phyloP scores from a whole-genome alignment of 371 early-diverging fungal species.

The Mortierella sp. region DNA sequence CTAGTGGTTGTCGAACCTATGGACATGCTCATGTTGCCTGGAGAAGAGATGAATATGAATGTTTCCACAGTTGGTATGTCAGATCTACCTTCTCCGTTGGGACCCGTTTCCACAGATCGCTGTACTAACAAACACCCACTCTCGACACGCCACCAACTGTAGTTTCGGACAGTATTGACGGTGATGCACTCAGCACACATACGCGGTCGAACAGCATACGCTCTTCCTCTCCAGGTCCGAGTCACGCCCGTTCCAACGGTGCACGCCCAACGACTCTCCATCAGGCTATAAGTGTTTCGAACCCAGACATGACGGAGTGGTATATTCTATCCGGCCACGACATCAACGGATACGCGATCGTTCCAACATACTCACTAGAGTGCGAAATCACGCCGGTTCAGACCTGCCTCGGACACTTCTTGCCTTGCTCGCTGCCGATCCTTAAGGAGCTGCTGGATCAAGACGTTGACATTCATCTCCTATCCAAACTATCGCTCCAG shows the following conservation, averaged over 20 bases:
- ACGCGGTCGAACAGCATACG: conserved; percentile 40
- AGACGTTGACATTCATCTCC: conserved; percentile 24
- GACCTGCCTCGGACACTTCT: conserved; percentile 42
- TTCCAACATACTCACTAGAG: conserved; percentile 50
- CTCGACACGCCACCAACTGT: no score
- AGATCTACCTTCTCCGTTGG: no score
- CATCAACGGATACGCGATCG: conserved; percentile 46
- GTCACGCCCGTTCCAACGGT: conserved; percentile 14
- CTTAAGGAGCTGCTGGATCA: conserved; percentile 49
- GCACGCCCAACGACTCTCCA: conserved; percentile 41
- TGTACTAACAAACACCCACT: no score
- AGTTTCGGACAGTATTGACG: conserved; percentile 54
- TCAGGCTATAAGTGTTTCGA: conserved; percentile 51
- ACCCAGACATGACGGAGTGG: conserved; percentile 56
- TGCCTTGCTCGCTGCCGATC: conserved; percentile 42
- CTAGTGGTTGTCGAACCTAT: conserved; percentile 53
- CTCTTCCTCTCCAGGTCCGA: conserved; percentile 32
- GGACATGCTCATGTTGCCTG: conserved; percentile 54
- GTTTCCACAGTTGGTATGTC: conserved; percentile 46
- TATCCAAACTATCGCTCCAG: conserved; percentile 36
- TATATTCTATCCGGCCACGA: conserved; percentile 53
- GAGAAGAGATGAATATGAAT: conserved; percentile 44
- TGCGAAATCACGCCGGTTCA: conserved; percentile 50
- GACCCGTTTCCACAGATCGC: no score
- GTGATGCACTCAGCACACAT: conserved; percentile 41